These are phyloP conservation scores for Cajanus cajan DNA, from an alignment of 306 rosid genomes.

Conservation along the genomic window DNA sequence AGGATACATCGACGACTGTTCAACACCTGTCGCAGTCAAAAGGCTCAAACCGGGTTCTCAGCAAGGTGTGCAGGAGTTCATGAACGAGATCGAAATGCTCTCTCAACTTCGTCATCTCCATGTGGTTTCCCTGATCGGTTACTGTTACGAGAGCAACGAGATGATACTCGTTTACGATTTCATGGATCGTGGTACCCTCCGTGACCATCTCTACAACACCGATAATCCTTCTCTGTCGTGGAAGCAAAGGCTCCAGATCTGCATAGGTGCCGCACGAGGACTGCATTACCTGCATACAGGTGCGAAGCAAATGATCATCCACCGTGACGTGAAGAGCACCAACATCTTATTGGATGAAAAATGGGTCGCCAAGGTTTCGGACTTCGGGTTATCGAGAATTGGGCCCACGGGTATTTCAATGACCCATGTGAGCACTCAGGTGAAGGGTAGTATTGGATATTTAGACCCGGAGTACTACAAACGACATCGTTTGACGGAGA, in stretches of 20 bases:
- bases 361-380: slow-evolving; percentile 42
- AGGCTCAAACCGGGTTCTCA: not conserved
- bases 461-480: slow-evolving; percentile 11
- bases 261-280: slow-evolving; percentile 27
- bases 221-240: slow-evolving; percentile 5
- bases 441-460: slow-evolving; percentile 8
- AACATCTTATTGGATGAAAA: slow-evolving; percentile 46
- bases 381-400: slow-evolving; percentile 34
- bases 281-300: slow-evolving; percentile 46
- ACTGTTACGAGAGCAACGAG: slow-evolving; percentile 23
- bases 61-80: slow-evolving; percentile 23
- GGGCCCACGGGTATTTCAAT: not conserved
- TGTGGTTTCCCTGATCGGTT: slow-evolving; percentile 25
- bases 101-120: slow-evolving; percentile 21
- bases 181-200: slow-evolving; percentile 35
- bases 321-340: slow-evolving; percentile 48
- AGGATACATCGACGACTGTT: slow-evolving; percentile 17
- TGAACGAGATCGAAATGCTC: slow-evolving; percentile 26
- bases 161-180: slow-evolving; percentile 36
- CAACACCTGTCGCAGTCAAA: slow-evolving; percentile 8
- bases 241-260: slow-evolving; percentile 26
- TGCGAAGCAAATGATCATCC: slow-evolving; percentile 33
- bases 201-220: slow-evolving; percentile 31
- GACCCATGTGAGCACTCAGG: not conserved
- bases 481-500: not conserved